These are phyloP conservation scores for Arabidopsis hybrid DNA, from an alignment of 441 rosid species.

Conservation along the genomic window DNA sequence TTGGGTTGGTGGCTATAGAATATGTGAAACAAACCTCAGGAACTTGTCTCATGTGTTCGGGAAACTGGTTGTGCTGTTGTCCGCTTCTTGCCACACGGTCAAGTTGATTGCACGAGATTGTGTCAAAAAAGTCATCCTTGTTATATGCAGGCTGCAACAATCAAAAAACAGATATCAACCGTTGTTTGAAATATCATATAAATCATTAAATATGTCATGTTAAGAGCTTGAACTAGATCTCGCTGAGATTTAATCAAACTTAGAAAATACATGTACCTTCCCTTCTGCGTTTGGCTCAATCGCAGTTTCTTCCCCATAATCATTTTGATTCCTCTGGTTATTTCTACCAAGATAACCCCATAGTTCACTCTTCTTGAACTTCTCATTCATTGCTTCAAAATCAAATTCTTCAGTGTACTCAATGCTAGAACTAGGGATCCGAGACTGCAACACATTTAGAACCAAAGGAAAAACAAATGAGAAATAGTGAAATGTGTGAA, in stretches of 20 bases:
- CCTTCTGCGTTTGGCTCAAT: conserved; percentile 37
- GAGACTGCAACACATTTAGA: conserved; percentile 41
- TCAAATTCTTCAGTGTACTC: conserved; percentile 72
- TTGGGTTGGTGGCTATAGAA: conserved; percentile 1
- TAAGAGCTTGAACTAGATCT: conserved; percentile 5
- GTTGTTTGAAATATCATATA: background rate
- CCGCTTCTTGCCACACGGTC: conserved; percentile 48
- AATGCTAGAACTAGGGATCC: conserved; percentile 43
- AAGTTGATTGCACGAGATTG: conserved; percentile 60
- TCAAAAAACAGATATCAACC: conserved; percentile 18
- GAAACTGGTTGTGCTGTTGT: conserved; percentile 44
- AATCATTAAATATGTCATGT: background rate
- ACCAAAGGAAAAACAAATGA: conserved; percentile 27
- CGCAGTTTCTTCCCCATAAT: conserved; percentile 35
- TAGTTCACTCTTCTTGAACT: conserved; percentile 67
- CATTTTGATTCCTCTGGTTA: conserved; percentile 48
- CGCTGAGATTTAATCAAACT: background rate
- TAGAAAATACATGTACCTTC: conserved; percentile 44
- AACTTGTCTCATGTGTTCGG: conserved; percentile 33
- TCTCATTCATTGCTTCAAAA: conserved; percentile 79
- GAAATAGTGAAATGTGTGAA: conserved; percentile 7
- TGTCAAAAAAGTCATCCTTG: conserved; percentile 73
- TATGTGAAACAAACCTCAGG: conserved; percentile 36
- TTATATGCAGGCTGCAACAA: conserved; percentile 65
- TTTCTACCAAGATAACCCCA: conserved; percentile 70